Evolutionary conservation across 140 eudicot genomes (phyloP).

Genomic region (Anethum foeniculum): DNA sequence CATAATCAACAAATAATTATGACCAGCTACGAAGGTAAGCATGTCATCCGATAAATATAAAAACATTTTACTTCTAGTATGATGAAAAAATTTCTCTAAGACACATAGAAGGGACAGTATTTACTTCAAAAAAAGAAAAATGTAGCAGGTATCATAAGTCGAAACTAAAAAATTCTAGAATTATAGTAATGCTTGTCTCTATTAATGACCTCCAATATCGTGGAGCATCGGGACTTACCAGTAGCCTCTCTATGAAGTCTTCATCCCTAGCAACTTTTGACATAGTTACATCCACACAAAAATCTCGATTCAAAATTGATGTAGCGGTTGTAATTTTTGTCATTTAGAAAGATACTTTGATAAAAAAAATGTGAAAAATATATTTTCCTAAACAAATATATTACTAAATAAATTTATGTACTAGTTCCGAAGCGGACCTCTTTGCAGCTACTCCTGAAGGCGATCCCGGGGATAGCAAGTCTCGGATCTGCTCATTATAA

Average conservation of each 20-base stretch:
- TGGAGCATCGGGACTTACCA: not conserved
- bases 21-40: not conserved
- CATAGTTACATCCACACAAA: not conserved
- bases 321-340: not conserved
- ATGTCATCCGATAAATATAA: not conserved
- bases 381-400: not conserved
- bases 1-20: not conserved
- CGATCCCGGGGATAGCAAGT: slow-evolving; percentile 60
- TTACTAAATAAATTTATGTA: not conserved
- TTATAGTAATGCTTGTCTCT: not conserved
- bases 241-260: not conserved
- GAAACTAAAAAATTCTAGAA: not conserved
- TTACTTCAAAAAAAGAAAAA: not conserved
- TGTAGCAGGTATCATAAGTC: not conserved
- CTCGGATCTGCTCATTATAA: slow-evolving; percentile 90
- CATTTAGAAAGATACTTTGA: not conserved
- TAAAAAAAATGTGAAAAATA: not conserved
- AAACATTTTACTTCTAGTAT: not conserved
- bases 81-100: not conserved
- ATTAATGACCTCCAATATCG: not conserved
- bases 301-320: not conserved
- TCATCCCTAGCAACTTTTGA: not conserved
- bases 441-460: slow-evolving; percentile 57
- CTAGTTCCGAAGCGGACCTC: slow-evolving; percentile 33
- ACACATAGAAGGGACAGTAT: not conserved